A percentile compares a stretch with the other conserved stretches of the same genome.
phyloP scores from a whole-genome alignment of 2,329 filamentous ascomycete species.

The Cladosporium sphaerospermum region DNA sequence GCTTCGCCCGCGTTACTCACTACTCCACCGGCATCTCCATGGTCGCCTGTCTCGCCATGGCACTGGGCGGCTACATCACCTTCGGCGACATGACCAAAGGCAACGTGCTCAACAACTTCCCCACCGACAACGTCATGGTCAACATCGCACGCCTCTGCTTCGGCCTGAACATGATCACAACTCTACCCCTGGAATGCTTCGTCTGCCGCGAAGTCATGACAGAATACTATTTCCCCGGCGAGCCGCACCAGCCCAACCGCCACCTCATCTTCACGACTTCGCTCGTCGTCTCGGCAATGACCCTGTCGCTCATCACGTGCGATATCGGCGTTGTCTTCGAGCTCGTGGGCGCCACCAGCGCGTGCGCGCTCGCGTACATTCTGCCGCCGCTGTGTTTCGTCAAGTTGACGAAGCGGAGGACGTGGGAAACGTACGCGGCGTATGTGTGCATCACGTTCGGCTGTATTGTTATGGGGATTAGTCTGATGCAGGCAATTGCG shows the following conservation, averaged over 20 bases:
- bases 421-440: slow-evolving; percentile 51
- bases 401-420: slow-evolving; percentile 71
- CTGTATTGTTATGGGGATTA: slow-evolving; percentile 71
- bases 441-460: slow-evolving; percentile 73
- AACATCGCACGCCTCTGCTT: slow-evolving; percentile 94
- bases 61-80: slow-evolving; percentile 79
- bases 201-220: slow-evolving; percentile 96
- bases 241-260: slow-evolving; percentile 74
- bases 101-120: slow-evolving; percentile 98
- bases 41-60: slow-evolving; percentile 84
- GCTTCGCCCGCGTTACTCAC: slow-evolving; percentile 88
- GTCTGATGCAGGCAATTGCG: slow-evolving; percentile 62
- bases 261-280: slow-evolving; percentile 81
- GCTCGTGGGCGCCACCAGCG: slow-evolving; percentile 89
- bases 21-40: slow-evolving; percentile 87
- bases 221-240: slow-evolving; percentile 67
- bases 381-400: slow-evolving; percentile 92
- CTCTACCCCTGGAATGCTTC: slow-evolving; percentile 90
- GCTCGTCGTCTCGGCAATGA: slow-evolving; percentile 73
- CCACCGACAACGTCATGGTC: slow-evolving; percentile 81
- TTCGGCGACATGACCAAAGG: slow-evolving; percentile 89
- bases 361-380: slow-evolving; percentile 90
- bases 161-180: slow-evolving; percentile 97
- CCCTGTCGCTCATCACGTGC: slow-evolving; percentile 75
- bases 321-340: slow-evolving; percentile 94